phyloP scores from a whole-genome alignment of 2,329 filamentous ascomycete genomes.

The Lachnellula suecica region DNA sequence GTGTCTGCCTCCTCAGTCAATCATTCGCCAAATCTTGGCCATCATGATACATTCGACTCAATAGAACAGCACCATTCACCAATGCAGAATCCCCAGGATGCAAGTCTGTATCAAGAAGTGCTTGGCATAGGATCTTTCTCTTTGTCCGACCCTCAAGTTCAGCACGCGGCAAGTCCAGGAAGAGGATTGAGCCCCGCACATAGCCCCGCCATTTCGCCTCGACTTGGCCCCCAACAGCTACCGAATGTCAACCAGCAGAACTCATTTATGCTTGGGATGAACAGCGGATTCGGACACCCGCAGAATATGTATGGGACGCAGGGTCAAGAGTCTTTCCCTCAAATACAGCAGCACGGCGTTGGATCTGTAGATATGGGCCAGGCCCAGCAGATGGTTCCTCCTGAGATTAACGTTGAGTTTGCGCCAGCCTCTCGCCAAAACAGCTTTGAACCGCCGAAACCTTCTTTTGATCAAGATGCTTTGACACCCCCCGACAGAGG shows the following conservation, averaged over 20 bases:
- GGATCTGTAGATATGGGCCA: constrained; percentile 62
- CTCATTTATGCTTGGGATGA: constrained; percentile 44
- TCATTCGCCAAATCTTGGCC: constrained; percentile 77
- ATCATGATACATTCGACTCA: constrained; percentile 77
- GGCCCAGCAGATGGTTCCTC: constrained; percentile 79
- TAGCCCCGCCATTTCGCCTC: constrained; percentile 65
- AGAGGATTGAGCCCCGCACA: constrained; percentile 81
- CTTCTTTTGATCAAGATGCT: constrained; percentile 68
- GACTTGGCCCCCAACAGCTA: constrained; percentile 56
- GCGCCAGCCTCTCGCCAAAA: constrained; percentile 71
- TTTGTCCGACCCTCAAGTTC: constrained; percentile 64
- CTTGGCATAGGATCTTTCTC: constrained; percentile 78
- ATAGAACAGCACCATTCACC: constrained; percentile 74
- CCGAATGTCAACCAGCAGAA: constrained; percentile 49
- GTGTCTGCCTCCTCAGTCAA: constrained; percentile 83
- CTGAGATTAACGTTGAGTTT: constrained; percentile 91
- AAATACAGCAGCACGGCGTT: constrained; percentile 42
- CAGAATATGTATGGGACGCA: constrained; percentile 50
- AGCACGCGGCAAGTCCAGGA: constrained; percentile 57
- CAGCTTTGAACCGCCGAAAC: constrained; percentile 65
- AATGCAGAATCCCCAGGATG: constrained; percentile 72
- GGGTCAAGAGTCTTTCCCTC: constrained; percentile 46
- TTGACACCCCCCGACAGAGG: constrained; percentile 78
- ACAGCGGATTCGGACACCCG: constrained; percentile 46
- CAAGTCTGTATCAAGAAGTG: constrained; percentile 72